Base-by-base conservation (phyloP, 2,329 filamentous ascomycete species). In the Xenoacremonium recifei region DNA sequence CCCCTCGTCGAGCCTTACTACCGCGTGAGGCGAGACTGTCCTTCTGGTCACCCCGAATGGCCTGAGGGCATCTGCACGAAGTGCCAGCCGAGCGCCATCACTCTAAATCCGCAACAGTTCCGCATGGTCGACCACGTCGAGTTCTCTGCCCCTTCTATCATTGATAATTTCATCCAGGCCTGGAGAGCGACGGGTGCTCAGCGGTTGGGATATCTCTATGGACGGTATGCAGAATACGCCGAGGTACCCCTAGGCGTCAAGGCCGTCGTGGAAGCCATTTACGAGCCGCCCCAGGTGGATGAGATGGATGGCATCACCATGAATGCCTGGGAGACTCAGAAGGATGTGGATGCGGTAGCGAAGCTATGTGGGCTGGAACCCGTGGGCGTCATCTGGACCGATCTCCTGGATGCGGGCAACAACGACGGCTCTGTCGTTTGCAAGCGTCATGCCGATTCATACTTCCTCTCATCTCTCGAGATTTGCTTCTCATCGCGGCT, bases 81-180 rank as follows among this genome's bases (percentile, higher is more conserved):
- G 65, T 99, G 93, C 58, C 95, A 99, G 62, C 93, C 93, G 6
- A 96, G 92, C 51, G 92, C 93, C 42, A 99, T 99, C 61, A 96
- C 89, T 10, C 72, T 99, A 39, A 91, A 97, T 61, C 89, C 90
- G 5, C 93, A 99, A 65, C 77, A 85, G 16, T 99, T 92, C 65
- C 89, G 93, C 38, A 96, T 93, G 88, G 91, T 99, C 4, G 93
- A 99, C 59, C 93, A 99, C 64, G 93, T 99, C 49, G 95, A 99
- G 66, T 97, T 99, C 62, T 84, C 92, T 2, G 85, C 87, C 1
- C 84, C 89, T 3, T 77, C 82, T 40, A 80, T 97, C 23, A 88
- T 97, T 56, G 88, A 99, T 62, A 82, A 80, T n/a, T 82, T 97
- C 42, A 82, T 99, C 51, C 84, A 96, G 58, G 88, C 92, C 44